These are phyloP conservation scores for Raffaelea arxii DNA, from an alignment of 2,329 filamentous ascomycete genomes.

Conservation along the genomic window DNA sequence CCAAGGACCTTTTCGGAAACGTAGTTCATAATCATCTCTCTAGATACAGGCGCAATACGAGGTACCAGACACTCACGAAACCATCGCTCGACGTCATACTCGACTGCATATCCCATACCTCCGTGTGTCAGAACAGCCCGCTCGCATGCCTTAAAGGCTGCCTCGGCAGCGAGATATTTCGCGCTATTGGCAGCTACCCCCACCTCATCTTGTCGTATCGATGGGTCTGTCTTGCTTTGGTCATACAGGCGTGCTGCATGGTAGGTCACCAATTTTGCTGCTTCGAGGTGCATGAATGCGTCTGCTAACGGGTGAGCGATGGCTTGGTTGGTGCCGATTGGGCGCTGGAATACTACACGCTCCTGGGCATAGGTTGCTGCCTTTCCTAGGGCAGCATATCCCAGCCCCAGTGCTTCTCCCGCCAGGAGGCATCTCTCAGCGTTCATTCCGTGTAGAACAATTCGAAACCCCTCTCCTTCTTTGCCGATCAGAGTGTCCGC, in stretches of 20 bases:
- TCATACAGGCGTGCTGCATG: slow-evolving; percentile 57
- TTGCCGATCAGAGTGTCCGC: slow-evolving; percentile 57
- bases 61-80: slow-evolving; percentile 56
- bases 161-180: slow-evolving; percentile 61
- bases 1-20: slow-evolving; percentile 58
- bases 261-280: slow-evolving; percentile 55
- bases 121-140: slow-evolving; percentile 49
- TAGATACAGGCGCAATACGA: slow-evolving; percentile 52
- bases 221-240: background rate
- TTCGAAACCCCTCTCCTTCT: slow-evolving; percentile 69
- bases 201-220: slow-evolving; percentile 20
- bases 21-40: slow-evolving; percentile 71
- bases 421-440: slow-evolving; percentile 67
- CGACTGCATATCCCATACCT: slow-evolving; percentile 55
- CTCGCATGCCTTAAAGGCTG: slow-evolving; percentile 53
- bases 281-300: slow-evolving; percentile 56
- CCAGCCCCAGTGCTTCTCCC: slow-evolving; percentile 70
- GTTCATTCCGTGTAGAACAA: slow-evolving; percentile 72
- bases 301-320: slow-evolving; percentile 57
- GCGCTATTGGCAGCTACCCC: slow-evolving; percentile 60
- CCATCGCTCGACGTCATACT: slow-evolving; percentile 58
- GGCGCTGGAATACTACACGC: slow-evolving; percentile 53
- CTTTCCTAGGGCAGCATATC: slow-evolving; percentile 58
- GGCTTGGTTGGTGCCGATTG: slow-evolving; percentile 57
- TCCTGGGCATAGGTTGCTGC: slow-evolving; percentile 59